Conservation (phyloP, 2,329 filamentous ascomycete genomes). For the Phialophora expanda region DNA sequence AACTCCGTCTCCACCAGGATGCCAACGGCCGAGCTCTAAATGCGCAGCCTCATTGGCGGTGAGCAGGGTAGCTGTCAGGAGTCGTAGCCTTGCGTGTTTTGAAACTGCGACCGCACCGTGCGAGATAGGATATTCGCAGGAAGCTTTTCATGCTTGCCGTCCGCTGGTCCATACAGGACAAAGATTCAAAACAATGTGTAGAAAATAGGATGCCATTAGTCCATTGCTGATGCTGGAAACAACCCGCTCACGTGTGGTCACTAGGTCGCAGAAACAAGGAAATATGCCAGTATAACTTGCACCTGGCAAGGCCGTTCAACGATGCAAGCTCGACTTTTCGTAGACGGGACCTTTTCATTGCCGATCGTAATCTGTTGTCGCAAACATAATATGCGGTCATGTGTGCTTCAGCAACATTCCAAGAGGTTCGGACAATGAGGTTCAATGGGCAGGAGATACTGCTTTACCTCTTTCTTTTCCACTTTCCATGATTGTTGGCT, state of each 20-base stretch:
- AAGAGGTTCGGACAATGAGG: neutral
- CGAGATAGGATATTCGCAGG: neutral
- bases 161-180: neutral
- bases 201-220: neutral
- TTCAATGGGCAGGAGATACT: neutral
- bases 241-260: no score
- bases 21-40: neutral
- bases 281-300: neutral
- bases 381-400: neutral
- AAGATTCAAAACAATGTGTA: neutral
- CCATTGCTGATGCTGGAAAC: neutral
- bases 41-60: neutral
- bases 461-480: neutral
- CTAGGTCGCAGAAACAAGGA: neutral
- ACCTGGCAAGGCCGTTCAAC: neutral
- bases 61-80: conserved; percentile 6
- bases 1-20: conserved; percentile 5
- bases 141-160: neutral
- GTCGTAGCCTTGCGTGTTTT: conserved; percentile 12
- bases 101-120: neutral
- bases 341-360: neutral
- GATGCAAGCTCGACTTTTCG: neutral
- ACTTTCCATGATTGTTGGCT: neutral
- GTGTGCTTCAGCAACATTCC: neutral
- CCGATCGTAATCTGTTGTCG: neutral